Evolutionary conservation across 2,329 filamentous ascomycete species (phyloP), one percentile per base, ranked within the genome.

Genomic region (Didymellaceae sp.): DNA sequence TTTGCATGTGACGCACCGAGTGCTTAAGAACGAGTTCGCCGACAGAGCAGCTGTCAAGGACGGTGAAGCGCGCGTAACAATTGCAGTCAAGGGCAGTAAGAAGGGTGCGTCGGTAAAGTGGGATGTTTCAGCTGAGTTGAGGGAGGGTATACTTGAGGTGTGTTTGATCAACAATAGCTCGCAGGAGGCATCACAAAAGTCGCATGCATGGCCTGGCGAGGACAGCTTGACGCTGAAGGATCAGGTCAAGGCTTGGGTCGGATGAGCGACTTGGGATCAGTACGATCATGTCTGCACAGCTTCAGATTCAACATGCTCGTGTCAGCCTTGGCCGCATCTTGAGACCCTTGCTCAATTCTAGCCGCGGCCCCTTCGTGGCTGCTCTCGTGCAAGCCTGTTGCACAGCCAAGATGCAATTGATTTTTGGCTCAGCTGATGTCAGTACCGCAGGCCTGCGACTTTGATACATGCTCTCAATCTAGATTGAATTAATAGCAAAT

Each of bases 1-100:
- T 4, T 45, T 71, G 3, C 59, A 73, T 38, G 46, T 72, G 10
- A 57, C 67, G 8, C 68, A 68, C 40, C 59, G 59, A 20, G 40
- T 70, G 9, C 56, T 74, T 30, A 58, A 59, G 26, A 59, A 55
- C 9, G 62, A 66, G 22, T 67, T 61, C 24, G 40, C 42, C 14
- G 51, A 59, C 11, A 54, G 60, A 14, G 61, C 59, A 13, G 34
- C 51, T 17, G 46, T 61, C 35, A 59, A 56, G 45, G 56, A 50
- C 14, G 54, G 61, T 11, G 62, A 67, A 6, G 55, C 66, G 21
- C 58, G 53, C 6, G 39, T 72, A 8, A 65, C 55, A 1, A 63
- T 72, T 11, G 18, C 54, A 9, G 57, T 48, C 9, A 65, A 62
- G 25, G 54, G 53, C 21, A 44, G 51, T 28, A 67, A 63, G 47